These are phyloP conservation scores for Protomyces gravidus DNA, from an alignment of 1,139 yeast genomes.

Conservation along the genomic window DNA sequence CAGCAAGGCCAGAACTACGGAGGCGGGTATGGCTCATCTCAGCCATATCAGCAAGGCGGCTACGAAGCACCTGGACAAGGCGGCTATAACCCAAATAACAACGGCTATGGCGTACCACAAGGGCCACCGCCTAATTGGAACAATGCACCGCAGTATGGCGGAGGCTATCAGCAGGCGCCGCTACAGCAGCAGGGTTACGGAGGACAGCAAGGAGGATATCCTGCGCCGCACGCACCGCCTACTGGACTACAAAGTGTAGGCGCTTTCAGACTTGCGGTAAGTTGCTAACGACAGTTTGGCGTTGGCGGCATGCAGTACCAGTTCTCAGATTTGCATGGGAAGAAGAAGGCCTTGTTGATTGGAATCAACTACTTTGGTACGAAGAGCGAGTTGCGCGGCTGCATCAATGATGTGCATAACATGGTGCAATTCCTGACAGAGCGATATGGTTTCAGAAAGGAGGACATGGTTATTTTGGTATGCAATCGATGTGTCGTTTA, in stretches of 20 bases:
- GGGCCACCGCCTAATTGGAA: conserved; percentile 28
- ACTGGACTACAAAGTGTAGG: neutral
- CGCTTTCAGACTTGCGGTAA: neutral
- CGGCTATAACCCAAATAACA: conserved; percentile 22
- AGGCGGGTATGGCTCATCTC: conserved; percentile 3
- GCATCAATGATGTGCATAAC: conserved; percentile 60
- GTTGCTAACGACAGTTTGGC: conserved; percentile 15
- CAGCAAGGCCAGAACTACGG: neutral
- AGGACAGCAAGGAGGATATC: neutral
- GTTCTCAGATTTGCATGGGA: conserved; percentile 73
- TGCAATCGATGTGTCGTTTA: neutral
- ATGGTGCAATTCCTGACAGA: conserved; percentile 44
- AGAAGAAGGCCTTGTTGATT: conserved; percentile 72
- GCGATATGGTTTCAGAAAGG: conserved; percentile 62
- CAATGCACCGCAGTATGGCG: neutral
- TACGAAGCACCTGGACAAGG: conserved; percentile 19
- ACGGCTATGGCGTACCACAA: conserved; percentile 18
- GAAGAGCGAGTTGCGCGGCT: conserved; percentile 68
- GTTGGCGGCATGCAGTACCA: conserved; percentile 44
- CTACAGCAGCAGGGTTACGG: neutral
- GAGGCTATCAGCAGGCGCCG: neutral
- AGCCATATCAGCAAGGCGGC: conserved; percentile 14
- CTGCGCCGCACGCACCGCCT: conserved; percentile 12
- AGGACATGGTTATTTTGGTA: conserved; percentile 60
- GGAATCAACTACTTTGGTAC: conserved; percentile 85